Percentiles rank a stretch among this genome's conserved stretches.
These are phyloP conservation scores for Amorphotheca resinae DNA, from an alignment of 495 filamentous ascomycete species.

Conservation along the genomic window DNA sequence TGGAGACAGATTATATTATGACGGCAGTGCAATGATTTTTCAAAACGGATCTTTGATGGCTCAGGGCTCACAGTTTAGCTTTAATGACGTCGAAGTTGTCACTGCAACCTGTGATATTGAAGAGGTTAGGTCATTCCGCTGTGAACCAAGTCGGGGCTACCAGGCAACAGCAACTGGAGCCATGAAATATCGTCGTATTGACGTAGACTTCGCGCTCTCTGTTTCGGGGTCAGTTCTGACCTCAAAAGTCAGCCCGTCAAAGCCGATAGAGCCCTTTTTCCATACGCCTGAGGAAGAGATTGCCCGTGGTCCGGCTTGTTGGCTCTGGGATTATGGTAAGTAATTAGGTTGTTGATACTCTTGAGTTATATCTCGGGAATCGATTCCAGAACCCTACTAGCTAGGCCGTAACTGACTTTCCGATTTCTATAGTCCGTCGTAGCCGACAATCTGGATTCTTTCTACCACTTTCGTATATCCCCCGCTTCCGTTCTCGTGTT, in stretches of 20 bases:
- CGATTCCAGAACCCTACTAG: too few species aligned
- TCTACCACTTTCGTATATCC: too few species aligned
- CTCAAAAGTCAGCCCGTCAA: too few species aligned
- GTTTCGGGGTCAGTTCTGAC: too few species aligned
- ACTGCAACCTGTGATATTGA: conserved; percentile 75
- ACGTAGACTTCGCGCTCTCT: conserved; percentile 8
- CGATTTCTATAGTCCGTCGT: too few species aligned
- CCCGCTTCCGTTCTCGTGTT: too few species aligned
- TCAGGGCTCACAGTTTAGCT: conserved; percentile 37
- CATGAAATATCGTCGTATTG: conserved; percentile 12
- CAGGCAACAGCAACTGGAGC: conserved; percentile 22
- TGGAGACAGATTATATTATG: conserved; percentile 22
- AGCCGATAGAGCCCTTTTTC: conserved; percentile 6
- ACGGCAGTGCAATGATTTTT: conserved; percentile 70
- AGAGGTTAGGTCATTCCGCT: conserved; percentile 49
- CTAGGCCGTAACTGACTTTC: too few species aligned
- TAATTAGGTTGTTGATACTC: too few species aligned
- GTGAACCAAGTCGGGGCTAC: conserved; percentile 30
- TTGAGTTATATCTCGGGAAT: too few species aligned
- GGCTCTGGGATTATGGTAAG: neutral
- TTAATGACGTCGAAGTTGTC: conserved; percentile 75
- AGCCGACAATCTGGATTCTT: too few species aligned
- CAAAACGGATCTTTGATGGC: conserved; percentile 60
- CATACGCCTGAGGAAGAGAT: conserved; percentile 5
- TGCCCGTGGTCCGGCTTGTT: neutral